Base-by-base conservation (phyloP, 352 stramenopile species). In the Salisapilia sapeloensis region DNA sequence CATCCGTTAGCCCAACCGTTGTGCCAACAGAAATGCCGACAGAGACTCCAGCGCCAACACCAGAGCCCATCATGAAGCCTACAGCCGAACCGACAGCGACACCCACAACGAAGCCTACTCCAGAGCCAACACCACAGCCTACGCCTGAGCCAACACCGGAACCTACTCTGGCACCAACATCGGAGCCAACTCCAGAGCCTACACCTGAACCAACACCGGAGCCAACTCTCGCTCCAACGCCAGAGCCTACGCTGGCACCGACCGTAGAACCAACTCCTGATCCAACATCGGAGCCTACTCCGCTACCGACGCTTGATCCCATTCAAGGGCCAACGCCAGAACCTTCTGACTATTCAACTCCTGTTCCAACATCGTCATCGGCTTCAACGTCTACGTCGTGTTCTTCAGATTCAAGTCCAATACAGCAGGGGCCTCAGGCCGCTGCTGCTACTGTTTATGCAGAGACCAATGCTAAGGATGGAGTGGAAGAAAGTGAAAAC, bases 111-210 rank as follows among this genome's bases (percentile, higher is more conserved):
- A 35, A 8, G 12, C 30, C 4, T 35, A 32, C 1, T 6, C 18
- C 24, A 28, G 19, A 7, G 6, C 20, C 2, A 20, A 15, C 10
- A 4, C 44, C 45, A 7, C 15, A 20, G 16, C 18, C 13, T 3
- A 30, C 43, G 1, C 38, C 38, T 0, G 10, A 33, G 7, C 24
- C 35, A 24, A 33, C 30, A 11, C 28, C 33, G 21, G 40, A 33
- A 15, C 27, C 26, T n/a, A 17, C 17, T 17, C 34, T 13, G 13
- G 24, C 33, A 12, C 19, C 41, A 18, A 31, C 41, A 15, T n/a
- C 21, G 15, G 23, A 21, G 11, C 31, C 29, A 2, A 39, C 38
- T 24, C 38, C 28, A 13, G 3, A 29, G 2, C 22, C 34, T 14
- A 11, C 38, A 11, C 18, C 34, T 4, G 34, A 37, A 20, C 40